phyloP scores from a whole-genome alignment of 1,139 yeast species.

The Maudiozyma humilis region DNA sequence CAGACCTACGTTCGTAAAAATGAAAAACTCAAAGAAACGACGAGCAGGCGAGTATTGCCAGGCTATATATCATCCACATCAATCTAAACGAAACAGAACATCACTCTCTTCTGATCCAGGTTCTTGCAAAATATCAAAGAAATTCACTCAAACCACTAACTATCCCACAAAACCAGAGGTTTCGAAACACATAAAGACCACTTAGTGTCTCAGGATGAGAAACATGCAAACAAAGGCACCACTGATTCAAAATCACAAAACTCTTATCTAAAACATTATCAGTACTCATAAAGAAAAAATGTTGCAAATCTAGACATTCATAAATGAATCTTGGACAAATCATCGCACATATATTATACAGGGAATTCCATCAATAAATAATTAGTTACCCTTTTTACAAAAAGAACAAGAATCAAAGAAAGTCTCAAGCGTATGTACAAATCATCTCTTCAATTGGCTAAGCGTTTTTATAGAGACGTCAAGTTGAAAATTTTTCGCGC shows the following conservation, averaged over 20 bases:
- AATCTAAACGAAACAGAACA: neutral
- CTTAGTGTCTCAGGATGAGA: neutral
- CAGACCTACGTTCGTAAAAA: constrained; percentile 12
- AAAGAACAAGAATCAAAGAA: neutral
- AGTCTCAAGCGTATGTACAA: neutral
- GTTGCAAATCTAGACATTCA: neutral
- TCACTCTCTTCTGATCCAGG: neutral
- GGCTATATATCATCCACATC: neutral
- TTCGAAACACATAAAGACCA: neutral
- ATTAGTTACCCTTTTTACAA: constrained; percentile 5
- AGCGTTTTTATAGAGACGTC: neutral
- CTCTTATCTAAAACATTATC: neutral
- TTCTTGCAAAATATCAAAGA: neutral
- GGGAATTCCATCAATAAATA: constrained; percentile 11
- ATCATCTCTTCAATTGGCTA: neutral
- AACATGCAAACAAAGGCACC: neutral
- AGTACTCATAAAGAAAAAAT: neutral
- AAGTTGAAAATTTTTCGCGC: constrained; percentile 1
- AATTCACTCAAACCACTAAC: neutral
- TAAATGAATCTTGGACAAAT: constrained; percentile 1
- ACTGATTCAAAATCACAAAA: neutral
- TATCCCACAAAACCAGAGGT: neutral
- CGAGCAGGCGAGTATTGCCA: constrained; percentile 8
- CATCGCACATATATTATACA: constrained; percentile 2
- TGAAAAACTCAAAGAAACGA: constrained; percentile 20